These are phyloP conservation scores for Aquilaria agallochum DNA, from an alignment of 441 rosid species.

Conservation along the genomic window DNA sequence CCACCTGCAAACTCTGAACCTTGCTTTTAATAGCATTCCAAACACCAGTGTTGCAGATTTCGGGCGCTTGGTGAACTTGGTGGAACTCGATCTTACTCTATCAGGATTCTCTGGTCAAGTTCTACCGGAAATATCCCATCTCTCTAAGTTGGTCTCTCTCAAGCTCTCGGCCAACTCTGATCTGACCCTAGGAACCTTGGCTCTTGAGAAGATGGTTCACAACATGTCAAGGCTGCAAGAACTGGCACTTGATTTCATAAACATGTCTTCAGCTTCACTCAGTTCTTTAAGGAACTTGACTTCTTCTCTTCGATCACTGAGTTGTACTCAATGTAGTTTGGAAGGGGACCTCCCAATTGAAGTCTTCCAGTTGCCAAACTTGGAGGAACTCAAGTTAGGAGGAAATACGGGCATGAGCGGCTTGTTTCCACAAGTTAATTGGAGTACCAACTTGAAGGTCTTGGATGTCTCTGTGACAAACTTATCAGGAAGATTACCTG, in stretches of 20 bases:
- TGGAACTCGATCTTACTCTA: background rate
- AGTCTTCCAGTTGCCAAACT: slow-evolving; percentile 16
- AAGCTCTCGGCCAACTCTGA: background rate
- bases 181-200: background rate
- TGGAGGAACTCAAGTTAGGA: slow-evolving; percentile 2
- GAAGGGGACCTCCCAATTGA: slow-evolving; percentile 15
- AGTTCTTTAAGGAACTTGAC: background rate
- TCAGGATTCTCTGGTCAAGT: background rate
- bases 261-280: background rate
- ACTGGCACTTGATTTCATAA: slow-evolving; percentile 8
- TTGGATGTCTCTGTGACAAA: background rate
- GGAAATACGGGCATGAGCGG: too few species aligned
- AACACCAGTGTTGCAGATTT: background rate
- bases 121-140: slow-evolving; percentile 6
- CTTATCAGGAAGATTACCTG: background rate
- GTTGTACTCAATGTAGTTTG: background rate
- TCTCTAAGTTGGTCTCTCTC: slow-evolving; percentile 10
- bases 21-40: too few species aligned
- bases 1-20: background rate
- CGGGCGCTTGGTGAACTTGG: background rate
- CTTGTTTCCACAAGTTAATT: too few species aligned
- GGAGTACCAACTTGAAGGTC: background rate
- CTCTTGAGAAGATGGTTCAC: too few species aligned
- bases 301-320: slow-evolving; percentile 8
- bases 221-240: background rate